These are phyloP conservation scores for Rhizopus delemar DNA, from an alignment of 371 early-diverging fungal species.

Conservation along the genomic window DNA sequence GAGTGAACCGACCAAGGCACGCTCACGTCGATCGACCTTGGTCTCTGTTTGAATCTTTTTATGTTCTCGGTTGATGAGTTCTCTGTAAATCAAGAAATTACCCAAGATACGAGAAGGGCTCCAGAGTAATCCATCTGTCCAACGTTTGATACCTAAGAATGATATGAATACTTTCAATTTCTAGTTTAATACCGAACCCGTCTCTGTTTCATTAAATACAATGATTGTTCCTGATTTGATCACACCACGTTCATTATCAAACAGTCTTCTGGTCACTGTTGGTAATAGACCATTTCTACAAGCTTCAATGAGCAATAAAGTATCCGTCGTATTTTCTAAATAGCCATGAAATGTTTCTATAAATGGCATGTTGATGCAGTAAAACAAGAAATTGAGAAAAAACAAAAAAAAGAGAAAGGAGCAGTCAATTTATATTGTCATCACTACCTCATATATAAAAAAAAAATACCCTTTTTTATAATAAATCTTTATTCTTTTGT, in stretches of 20 bases:
- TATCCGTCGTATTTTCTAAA: conserved; percentile 63
- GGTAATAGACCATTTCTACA: conserved; percentile 60
- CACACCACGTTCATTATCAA: conserved; percentile 59
- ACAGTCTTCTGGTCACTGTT: conserved; percentile 61
- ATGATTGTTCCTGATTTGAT: conserved; percentile 70
- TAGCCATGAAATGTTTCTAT: conserved; percentile 57
- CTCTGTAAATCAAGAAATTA: conserved; percentile 66
- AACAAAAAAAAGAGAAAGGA: neutral
- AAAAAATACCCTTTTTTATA: too few relatives aligned
- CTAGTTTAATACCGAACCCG: conserved; percentile 28
- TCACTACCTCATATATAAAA: too few relatives aligned
- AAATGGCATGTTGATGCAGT: conserved; percentile 25
- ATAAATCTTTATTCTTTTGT: too few relatives aligned
- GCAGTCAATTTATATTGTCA: neutral
- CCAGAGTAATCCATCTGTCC: conserved; percentile 77
- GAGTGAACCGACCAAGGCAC: conserved; percentile 61
- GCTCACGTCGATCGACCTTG: conserved; percentile 55
- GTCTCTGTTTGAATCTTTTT: conserved; percentile 73
- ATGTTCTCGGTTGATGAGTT: conserved; percentile 59
- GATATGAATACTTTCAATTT: neutral
- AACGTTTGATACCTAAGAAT: conserved; percentile 69
- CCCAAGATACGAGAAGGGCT: conserved; percentile 68
- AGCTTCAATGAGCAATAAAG: conserved; percentile 68
- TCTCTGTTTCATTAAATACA: conserved; percentile 73
- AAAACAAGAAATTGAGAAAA: conserved; percentile 1